A percentile compares a stretch with the other conserved stretches of the same genome.
These are phyloP conservation scores for Floccularia luteovirens DNA, from an alignment of 768 basidiomycete genomes.

Conservation along the genomic window DNA sequence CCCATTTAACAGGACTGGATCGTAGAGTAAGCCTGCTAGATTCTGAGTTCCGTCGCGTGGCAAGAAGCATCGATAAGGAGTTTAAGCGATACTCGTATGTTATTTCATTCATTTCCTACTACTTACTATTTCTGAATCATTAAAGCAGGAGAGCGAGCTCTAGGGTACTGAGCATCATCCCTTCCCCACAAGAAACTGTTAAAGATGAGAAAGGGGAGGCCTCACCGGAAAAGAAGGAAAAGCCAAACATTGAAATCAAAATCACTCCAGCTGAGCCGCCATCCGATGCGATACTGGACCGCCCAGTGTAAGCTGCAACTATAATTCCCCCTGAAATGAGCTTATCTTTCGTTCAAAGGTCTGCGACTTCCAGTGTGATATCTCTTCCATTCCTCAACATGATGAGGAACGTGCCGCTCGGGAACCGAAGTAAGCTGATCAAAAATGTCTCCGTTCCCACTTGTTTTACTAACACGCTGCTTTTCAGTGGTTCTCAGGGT, in stretches of 20 bases:
- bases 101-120: not conserved
- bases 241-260: not conserved
- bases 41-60: slow-evolving; percentile 32
- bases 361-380: slow-evolving; percentile 38
- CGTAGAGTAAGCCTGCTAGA: slow-evolving; percentile 27
- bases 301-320: slow-evolving; percentile 15
- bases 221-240: no score
- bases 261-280: not conserved
- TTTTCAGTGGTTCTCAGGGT: slow-evolving; percentile 25
- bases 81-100: slow-evolving; percentile 30
- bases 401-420: slow-evolving; percentile 37
- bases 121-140: not conserved
- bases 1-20: slow-evolving; percentile 13
- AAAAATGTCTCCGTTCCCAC: slow-evolving; percentile 1
- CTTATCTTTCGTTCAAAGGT: slow-evolving; percentile 17
- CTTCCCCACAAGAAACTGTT: not conserved
- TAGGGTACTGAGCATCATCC: not conserved
- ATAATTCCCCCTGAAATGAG: slow-evolving; percentile 4
- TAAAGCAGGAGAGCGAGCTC: slow-evolving; percentile 3
- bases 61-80: slow-evolving; percentile 32
- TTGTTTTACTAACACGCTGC: slow-evolving; percentile 4
- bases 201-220: no score
- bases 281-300: slow-evolving; percentile 11
- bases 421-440: slow-evolving; percentile 38
- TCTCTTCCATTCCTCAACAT: slow-evolving; percentile 40